These are phyloP conservation scores for Arxiozyma slooffiae DNA, from an alignment of 1,139 yeast species.

Conservation along the genomic window DNA sequence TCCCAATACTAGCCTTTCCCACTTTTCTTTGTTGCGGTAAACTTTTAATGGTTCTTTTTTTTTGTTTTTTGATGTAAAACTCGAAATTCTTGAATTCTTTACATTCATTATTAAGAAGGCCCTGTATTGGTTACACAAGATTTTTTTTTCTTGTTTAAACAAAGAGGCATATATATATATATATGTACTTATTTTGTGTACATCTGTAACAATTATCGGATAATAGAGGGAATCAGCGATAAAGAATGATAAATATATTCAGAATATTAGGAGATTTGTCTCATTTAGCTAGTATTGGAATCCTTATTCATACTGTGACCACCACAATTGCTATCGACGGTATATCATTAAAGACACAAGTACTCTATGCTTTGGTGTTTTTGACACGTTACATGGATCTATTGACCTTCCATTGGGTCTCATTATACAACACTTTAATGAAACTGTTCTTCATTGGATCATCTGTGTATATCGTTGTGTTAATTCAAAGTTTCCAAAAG, in stretches of 20 bases:
- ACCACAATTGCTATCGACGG: constrained; percentile 65
- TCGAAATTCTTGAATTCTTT: no score
- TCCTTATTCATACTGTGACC: constrained; percentile 64
- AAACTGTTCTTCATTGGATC: constrained; percentile 71
- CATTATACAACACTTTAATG: constrained; percentile 71
- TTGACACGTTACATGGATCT: constrained; percentile 71
- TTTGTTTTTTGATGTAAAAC: no score
- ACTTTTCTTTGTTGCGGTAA: no score
- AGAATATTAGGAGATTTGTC: constrained; percentile 60
- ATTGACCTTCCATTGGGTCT: constrained; percentile 40
- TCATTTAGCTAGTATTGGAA: constrained; percentile 70
- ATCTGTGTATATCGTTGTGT: constrained; percentile 62
- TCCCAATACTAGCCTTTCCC: no score
- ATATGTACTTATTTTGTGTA: neutral
- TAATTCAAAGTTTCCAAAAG: constrained; percentile 42
- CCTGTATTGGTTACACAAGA: no score
- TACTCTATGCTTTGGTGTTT: constrained; percentile 67
- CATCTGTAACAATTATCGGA: neutral
- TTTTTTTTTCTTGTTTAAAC: no score
- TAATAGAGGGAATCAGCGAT: neutral
- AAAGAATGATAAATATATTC: constrained; percentile 38
- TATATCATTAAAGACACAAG: constrained; percentile 80
- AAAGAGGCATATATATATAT: no score
- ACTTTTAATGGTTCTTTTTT: no score
- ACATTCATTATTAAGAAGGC: no score